These are phyloP conservation scores for Monosporascus ibericus DNA, from an alignment of 2,329 filamentous ascomycete genomes.

Conservation along the genomic window DNA sequence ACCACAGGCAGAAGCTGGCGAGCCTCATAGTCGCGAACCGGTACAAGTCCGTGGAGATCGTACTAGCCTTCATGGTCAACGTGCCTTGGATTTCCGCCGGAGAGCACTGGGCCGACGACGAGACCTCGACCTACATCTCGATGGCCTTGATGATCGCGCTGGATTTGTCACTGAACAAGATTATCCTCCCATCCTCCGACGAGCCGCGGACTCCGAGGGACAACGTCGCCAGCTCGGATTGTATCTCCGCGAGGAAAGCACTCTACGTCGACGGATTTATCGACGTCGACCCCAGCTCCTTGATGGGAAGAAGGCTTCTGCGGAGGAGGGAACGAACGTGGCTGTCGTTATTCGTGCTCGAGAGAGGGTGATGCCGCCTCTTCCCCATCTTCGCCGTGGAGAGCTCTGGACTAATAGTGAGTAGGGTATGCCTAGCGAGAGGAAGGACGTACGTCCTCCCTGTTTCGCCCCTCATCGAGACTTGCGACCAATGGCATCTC, in stretches of 20 bases:
- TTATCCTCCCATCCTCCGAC: conserved; percentile 50
- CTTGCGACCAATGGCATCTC: conserved; percentile 64
- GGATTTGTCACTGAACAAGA: conserved; percentile 65
- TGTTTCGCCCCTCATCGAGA: conserved; percentile 57
- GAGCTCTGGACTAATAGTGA: conserved; percentile 11
- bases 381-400: not conserved
- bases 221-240: conserved; percentile 57
- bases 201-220: conserved; percentile 38
- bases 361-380: conserved; percentile 48
- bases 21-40: conserved; percentile 55
- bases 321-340: conserved; percentile 62
- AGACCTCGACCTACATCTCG: conserved; percentile 65
- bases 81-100: conserved; percentile 70
- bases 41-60: conserved; percentile 65
- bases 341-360: conserved; percentile 67
- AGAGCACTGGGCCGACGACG: conserved; percentile 63
- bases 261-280: conserved; percentile 62
- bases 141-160: conserved; percentile 64
- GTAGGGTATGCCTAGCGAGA: conserved; percentile 60
- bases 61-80: conserved; percentile 69
- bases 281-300: conserved; percentile 54
- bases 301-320: conserved; percentile 54
- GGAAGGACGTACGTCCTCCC: conserved; percentile 65
- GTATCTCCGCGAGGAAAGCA: conserved; percentile 60
- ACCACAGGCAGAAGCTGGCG: conserved; percentile 58